Percentiles rank a stretch among this genome's conserved stretches.
Evolutionary conservation across 805 yeast species (phyloP).

Genomic region (Sugiyamaella marilandica): DNA sequence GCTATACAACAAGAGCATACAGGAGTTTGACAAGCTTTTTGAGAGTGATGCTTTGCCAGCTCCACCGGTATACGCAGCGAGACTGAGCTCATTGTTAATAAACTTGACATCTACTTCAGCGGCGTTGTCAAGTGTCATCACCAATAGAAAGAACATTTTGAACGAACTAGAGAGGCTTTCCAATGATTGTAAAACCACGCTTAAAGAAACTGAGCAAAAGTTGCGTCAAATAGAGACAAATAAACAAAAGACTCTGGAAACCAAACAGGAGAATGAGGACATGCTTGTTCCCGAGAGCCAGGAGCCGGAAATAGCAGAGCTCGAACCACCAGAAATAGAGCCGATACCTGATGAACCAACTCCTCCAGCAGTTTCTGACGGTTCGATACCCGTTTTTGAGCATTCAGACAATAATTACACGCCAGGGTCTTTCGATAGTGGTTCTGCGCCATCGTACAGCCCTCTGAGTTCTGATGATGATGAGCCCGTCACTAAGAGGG

Average conservation of each 20-base stretch:
- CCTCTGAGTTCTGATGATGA: slow-evolving; percentile 41
- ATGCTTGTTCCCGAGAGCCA: slow-evolving; percentile 14
- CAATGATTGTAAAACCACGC: slow-evolving; percentile 24
- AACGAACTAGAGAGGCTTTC: slow-evolving; percentile 30
- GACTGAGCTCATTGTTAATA: slow-evolving; percentile 23
- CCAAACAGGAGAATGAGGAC: slow-evolving; percentile 18
- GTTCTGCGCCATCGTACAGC: slow-evolving; percentile 21
- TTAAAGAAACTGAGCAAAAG: slow-evolving; percentile 27
- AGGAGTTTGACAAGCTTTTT: slow-evolving; percentile 17
- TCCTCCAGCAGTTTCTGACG: slow-evolving; percentile 11
- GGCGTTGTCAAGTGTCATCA: slow-evolving; percentile 29
- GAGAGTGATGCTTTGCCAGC: slow-evolving; percentile 34
- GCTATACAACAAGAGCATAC: slow-evolving; percentile 1
- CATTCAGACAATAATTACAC: background rate
- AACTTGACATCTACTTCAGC: slow-evolving; percentile 25
- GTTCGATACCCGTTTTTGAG: slow-evolving; percentile 20
- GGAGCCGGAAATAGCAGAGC: slow-evolving; percentile 4
- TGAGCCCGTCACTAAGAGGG: slow-evolving; percentile 27
- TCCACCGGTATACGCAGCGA: slow-evolving; percentile 30
- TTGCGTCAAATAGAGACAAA: slow-evolving; percentile 29
- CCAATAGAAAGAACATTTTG: slow-evolving; percentile 22
- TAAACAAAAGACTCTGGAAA: slow-evolving; percentile 22
- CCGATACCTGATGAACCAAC: slow-evolving; percentile 20
- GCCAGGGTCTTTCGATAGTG: background rate
- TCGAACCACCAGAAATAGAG: slow-evolving; percentile 5